These are phyloP conservation scores for Sanghuangporus baumii DNA, from an alignment of 1,284 basidiomycete genomes.

Conservation along the genomic window DNA sequence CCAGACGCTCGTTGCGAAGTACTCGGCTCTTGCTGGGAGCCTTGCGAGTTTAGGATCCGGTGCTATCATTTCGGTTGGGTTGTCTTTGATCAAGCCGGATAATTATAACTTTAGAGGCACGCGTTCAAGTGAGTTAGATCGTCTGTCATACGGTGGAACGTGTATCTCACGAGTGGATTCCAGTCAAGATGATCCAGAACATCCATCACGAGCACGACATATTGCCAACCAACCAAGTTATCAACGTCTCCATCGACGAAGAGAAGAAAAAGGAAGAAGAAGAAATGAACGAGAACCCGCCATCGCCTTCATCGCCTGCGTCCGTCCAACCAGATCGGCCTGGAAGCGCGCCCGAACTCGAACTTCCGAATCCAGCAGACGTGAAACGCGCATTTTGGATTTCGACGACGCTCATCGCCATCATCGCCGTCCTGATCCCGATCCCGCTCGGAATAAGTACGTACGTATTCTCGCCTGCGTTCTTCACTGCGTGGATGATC, in stretches of 20 bases:
- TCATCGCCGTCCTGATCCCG: slow-evolving; percentile 31
- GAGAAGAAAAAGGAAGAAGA: neutral
- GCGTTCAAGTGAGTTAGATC: slow-evolving; percentile 30
- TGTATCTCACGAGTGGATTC: neutral
- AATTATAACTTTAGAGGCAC: slow-evolving; percentile 45
- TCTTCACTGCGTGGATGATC: slow-evolving; percentile 47
- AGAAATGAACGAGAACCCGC: slow-evolving; percentile 8
- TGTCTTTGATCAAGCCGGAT: slow-evolving; percentile 39
- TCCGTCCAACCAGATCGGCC: too few species aligned
- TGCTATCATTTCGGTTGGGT: slow-evolving; percentile 35
- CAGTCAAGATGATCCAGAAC: slow-evolving; percentile 14
- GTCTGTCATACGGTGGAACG: neutral
- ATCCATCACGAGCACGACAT: neutral
- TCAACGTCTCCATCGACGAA: slow-evolving; percentile 17
- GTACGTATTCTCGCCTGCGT: slow-evolving; percentile 43
- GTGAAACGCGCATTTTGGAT: slow-evolving; percentile 38
- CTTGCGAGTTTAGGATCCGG: slow-evolving; percentile 40
- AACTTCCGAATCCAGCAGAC: slow-evolving; percentile 24
- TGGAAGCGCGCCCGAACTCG: slow-evolving; percentile 4
- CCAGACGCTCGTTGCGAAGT: slow-evolving; percentile 38
- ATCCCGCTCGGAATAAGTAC: slow-evolving; percentile 48
- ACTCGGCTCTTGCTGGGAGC: slow-evolving; percentile 44
- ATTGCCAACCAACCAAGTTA: slow-evolving; percentile 8
- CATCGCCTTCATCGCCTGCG: too few species aligned
- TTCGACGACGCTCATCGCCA: slow-evolving; percentile 36